Conservation (phyloP, 73 alveolate genomes). For the Breviolum minutum region DNA sequence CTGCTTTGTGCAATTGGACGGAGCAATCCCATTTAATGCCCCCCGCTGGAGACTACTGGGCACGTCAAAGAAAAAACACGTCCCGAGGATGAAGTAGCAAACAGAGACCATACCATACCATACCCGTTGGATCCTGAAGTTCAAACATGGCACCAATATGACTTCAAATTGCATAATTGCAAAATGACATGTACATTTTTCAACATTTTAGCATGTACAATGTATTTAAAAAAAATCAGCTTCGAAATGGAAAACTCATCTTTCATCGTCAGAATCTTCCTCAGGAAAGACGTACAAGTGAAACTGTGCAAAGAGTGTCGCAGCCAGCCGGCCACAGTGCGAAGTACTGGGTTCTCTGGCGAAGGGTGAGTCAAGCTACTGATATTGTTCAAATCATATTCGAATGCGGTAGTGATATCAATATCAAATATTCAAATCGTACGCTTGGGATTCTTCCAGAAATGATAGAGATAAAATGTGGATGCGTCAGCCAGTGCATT, state of each 20-base stretch:
- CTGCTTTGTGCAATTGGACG: slow-evolving; percentile 37
- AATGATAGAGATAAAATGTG: no score
- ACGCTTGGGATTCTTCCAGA: no score
- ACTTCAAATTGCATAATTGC: neutral
- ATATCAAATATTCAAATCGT: no score
- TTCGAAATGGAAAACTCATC: no score
- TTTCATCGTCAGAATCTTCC: neutral
- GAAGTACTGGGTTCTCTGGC: no score
- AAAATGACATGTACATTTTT: neutral
- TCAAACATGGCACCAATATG: neutral
- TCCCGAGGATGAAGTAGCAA: slow-evolving; percentile 30
- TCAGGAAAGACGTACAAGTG: slow-evolving; percentile 55
- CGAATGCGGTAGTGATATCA: no score
- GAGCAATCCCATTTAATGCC: neutral
- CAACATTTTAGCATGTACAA: neutral
- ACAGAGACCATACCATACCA: neutral
- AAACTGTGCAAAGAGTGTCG: neutral
- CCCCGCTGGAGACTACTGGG: slow-evolving; percentile 10
- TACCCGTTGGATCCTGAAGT: neutral
- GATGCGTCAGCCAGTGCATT: no score
- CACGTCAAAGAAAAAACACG: slow-evolving; percentile 12
- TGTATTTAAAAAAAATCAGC: neutral
- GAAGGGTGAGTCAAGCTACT: no score
- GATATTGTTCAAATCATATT: no score
- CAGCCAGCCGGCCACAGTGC: no score